These are phyloP conservation scores for Beauveria sp. DNA, from an alignment of 2,329 filamentous ascomycete genomes.

Conservation along the genomic window DNA sequence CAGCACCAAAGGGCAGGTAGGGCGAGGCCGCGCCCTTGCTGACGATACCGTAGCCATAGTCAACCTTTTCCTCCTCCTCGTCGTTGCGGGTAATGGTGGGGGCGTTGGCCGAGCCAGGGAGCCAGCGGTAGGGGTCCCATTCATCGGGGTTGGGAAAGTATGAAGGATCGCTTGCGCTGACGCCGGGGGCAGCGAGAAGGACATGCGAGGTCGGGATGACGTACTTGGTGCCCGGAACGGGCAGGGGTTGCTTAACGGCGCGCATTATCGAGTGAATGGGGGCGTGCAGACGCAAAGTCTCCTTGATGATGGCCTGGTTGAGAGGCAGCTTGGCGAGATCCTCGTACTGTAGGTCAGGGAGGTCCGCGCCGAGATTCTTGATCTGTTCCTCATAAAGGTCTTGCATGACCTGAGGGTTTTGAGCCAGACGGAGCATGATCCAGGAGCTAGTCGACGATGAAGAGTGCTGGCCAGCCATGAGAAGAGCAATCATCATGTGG, in stretches of 20 bases:
- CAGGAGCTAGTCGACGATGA: constrained; percentile 78
- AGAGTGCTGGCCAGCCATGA: constrained; percentile 89
- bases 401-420: constrained; percentile 68
- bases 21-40: constrained; percentile 85
- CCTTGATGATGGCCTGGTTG: constrained; percentile 79
- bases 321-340: constrained; percentile 71
- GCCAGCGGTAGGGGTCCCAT: constrained; percentile 93
- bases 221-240: constrained; percentile 73
- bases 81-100: constrained; percentile 38
- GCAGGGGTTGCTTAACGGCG: constrained; percentile 82
- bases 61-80: constrained; percentile 67
- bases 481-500: constrained; percentile 88
- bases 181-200: constrained; percentile 78
- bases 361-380: constrained; percentile 61
- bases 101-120: constrained; percentile 52
- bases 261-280: constrained; percentile 95
- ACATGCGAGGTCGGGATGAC: constrained; percentile 73
- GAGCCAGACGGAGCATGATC: constrained; percentile 75
- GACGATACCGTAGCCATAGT: constrained; percentile 90
- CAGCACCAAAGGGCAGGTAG: constrained; percentile 90
- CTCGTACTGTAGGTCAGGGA: constrained; percentile 70
- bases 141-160: constrained; percentile 75
- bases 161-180: constrained; percentile 61
- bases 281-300: constrained; percentile 83
- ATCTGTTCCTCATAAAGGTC: constrained; percentile 80